phyloP scores from a whole-genome alignment of 1,139 yeast species.

The Pichia terricola region DNA sequence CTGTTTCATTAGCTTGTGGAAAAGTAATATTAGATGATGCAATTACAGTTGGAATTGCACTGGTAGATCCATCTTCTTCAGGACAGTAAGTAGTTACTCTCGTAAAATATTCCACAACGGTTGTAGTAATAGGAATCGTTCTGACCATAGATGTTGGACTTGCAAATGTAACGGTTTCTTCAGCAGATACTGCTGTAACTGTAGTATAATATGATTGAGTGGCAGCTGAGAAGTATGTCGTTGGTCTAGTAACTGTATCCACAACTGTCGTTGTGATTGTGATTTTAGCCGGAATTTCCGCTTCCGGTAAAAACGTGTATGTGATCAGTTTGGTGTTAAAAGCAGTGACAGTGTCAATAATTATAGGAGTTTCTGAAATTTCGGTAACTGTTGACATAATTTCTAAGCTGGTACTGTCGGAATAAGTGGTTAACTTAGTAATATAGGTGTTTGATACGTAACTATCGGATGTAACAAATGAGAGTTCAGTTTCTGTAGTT shows the following conservation, averaged over 20 bases:
- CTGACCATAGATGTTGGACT: neutral
- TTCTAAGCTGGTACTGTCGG: neutral
- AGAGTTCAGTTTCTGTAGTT: neutral
- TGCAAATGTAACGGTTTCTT: neutral
- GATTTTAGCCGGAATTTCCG: neutral
- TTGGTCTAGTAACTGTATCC: neutral
- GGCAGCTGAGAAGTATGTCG: neutral
- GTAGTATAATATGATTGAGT: neutral
- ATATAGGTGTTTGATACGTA: neutral
- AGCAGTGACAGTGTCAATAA: constrained; percentile 7
- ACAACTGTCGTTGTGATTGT: constrained; percentile 8
- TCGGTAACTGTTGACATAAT: neutral
- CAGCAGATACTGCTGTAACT: neutral
- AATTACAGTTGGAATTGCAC: neutral
- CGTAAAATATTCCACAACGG: neutral
- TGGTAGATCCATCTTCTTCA: neutral
- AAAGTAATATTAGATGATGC: neutral
- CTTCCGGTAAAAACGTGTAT: neutral
- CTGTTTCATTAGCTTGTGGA: neutral
- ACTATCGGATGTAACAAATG: neutral
- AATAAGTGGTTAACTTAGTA: neutral
- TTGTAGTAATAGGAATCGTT: neutral
- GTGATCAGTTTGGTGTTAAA: constrained; percentile 6
- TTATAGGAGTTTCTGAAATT: constrained; percentile 7
- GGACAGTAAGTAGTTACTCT: constrained; percentile 3